Conservation (phyloP, 2,329 filamentous ascomycete genomes). For the Pseudogymnoascus sp. region DNA sequence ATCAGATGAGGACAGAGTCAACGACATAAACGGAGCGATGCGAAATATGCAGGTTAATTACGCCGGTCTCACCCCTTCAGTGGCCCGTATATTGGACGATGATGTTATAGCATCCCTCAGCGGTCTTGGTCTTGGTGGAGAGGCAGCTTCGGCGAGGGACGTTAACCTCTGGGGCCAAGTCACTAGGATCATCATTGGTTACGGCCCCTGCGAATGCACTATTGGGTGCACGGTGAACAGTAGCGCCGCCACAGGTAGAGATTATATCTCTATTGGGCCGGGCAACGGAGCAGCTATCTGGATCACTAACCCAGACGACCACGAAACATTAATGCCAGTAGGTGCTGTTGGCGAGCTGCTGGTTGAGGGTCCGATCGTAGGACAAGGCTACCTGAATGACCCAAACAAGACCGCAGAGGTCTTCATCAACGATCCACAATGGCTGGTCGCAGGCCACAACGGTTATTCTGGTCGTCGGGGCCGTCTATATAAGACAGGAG, state of each 20-base stretch:
- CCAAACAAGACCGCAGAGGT: conserved; percentile 47
- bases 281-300: conserved; percentile 24
- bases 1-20: conserved; percentile 31
- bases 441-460: conserved; percentile 37
- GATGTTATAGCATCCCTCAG: conserved; percentile 20
- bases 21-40: conserved; percentile 29
- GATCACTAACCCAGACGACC: conserved; percentile 29
- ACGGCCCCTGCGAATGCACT: conserved; percentile 30
- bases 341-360: conserved; percentile 25
- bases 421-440: conserved; percentile 49
- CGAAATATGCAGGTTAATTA: conserved; percentile 19
- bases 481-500: conserved; percentile 51
- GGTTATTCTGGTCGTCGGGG: conserved; percentile 31
- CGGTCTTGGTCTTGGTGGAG: conserved; percentile 23
- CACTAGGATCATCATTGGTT: conserved; percentile 34
- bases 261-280: conserved; percentile 9
- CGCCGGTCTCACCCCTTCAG: conserved; percentile 25
- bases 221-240: conserved; percentile 15
- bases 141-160: conserved; percentile 31
- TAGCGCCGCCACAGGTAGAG: conserved; percentile 12
- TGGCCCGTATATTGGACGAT: conserved; percentile 22
- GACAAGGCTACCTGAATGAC: conserved; percentile 53
- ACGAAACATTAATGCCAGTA: conserved; percentile 18
- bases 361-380: conserved; percentile 47
- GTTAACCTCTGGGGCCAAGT: conserved; percentile 31